Conservation (phyloP, 148 eudicot genomes). For the Rhododendron simsii region DNA sequence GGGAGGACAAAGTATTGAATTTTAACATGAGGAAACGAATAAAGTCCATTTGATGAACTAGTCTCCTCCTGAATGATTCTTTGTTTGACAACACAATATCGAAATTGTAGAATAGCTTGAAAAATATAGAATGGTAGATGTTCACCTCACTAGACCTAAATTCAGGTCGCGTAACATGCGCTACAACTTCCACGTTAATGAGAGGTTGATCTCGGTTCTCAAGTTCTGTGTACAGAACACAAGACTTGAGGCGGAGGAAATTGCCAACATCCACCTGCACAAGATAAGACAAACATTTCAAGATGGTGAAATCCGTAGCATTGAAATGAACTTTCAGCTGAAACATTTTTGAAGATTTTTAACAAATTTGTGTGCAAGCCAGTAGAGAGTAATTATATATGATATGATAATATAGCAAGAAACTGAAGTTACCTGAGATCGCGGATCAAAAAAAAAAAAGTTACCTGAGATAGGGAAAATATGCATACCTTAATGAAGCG, state of each 20-base stretch:
- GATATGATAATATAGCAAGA: background rate
- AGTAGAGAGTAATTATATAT: too few species aligned
- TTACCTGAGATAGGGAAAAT: background rate
- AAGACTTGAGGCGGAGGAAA: constrained; percentile 84
- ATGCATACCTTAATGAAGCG: background rate
- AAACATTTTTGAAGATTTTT: background rate
- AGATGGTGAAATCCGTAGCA: background rate
- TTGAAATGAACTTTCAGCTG: background rate
- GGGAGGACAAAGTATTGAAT: background rate
- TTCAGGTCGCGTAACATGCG: constrained; percentile 90
- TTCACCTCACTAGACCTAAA: constrained; percentile 75
- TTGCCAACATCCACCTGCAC: constrained; percentile 95
- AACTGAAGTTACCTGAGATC: background rate
- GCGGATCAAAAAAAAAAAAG: too few species aligned
- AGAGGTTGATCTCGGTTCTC: constrained; percentile 60
- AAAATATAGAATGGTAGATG: background rate
- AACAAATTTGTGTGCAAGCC: too few species aligned
- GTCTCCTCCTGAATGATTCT: background rate
- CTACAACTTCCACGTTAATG: constrained; percentile 87
- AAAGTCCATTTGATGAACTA: background rate
- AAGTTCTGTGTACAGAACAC: constrained; percentile 81
- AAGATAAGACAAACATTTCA: constrained; percentile 8
- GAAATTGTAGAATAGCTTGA: background rate
- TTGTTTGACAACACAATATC: background rate
- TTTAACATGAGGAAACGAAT: background rate